Conservation (phyloP, 106 monocot species). For the Xerophyta viscosa region DNA sequence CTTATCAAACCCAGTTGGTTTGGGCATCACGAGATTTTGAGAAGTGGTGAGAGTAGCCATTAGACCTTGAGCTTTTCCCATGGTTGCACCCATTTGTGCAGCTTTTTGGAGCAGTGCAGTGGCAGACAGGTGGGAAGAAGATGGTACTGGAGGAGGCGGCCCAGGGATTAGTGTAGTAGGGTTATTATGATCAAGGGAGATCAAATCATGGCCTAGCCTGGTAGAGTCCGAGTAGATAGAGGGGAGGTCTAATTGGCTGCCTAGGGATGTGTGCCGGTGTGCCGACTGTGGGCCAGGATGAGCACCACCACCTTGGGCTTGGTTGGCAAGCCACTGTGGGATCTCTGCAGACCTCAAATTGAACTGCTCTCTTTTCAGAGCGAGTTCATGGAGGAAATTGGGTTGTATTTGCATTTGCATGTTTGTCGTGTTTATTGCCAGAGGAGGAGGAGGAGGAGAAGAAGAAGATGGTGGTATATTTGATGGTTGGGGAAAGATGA, state of each 20-base stretch:
- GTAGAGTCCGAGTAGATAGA: conserved; percentile 7
- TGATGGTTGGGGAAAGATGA: not conserved
- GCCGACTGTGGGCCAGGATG: too few species aligned
- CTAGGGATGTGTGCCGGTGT: not conserved
- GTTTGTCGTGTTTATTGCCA: not conserved
- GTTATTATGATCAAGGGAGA: not conserved
- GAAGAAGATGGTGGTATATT: too few species aligned
- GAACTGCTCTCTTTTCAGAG: conserved; percentile 19
- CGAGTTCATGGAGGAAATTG: conserved; percentile 11
- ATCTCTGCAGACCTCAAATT: conserved; percentile 21
- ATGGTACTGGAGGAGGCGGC: not conserved
- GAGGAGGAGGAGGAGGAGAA: conserved; percentile 2
- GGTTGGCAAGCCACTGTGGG: conserved; percentile 15
- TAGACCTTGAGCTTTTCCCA: conserved; percentile 11
- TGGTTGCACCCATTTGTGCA: conserved; percentile 59
- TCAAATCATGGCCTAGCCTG: conserved; percentile 1
- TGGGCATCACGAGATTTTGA: not conserved
- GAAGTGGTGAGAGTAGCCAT: conserved; percentile 6
- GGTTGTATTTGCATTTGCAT: too few species aligned
- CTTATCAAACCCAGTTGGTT: not conserved
- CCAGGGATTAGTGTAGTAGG: not conserved
- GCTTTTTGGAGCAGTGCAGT: conserved; percentile 65
- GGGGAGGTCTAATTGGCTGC: conserved; percentile 8
- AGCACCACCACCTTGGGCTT: not conserved
- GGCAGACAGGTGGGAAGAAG: conserved; percentile 39